Conservation (phyloP, 2,329 filamentous ascomycete species). For the Basipetospora chlamydospora region DNA sequence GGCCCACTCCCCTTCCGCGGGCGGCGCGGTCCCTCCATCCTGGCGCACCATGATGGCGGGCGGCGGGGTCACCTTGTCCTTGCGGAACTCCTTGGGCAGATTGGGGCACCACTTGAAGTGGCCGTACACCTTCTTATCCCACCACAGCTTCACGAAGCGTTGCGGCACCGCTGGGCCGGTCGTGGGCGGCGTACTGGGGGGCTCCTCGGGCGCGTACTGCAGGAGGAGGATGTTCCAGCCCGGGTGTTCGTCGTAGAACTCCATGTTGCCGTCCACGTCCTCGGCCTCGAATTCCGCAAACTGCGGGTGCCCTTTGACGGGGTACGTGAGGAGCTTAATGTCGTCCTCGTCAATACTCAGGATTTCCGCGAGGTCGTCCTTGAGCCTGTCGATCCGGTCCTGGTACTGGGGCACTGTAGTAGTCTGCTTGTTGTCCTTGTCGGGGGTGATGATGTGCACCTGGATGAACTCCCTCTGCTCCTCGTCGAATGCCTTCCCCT, state of each 20-base stretch:
- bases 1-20: no score
- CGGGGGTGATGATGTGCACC: slow-evolving; percentile 1
- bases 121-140: not conserved
- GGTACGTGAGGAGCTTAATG: slow-evolving; percentile 2
- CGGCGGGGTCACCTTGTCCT: no score
- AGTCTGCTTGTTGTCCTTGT: no score
- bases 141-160: not conserved
- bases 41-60: no score
- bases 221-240: not conserved
- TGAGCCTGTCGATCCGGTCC: not conserved
- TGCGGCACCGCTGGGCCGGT: not conserved
- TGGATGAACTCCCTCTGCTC: not conserved
- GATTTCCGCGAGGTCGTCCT: not conserved
- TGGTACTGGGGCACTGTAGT: no score
- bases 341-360: not conserved
- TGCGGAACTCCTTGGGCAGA: no score
- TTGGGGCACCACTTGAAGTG: not conserved
- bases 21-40: no score
- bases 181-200: not conserved
- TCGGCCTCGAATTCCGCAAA: no score
- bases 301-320: not conserved
- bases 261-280: not conserved
- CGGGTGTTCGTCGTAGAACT: not conserved
- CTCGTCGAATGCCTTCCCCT: not conserved
- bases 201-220: not conserved